Evolutionary conservation across 2,329 filamentous ascomycete genomes (phyloP), one percentile per base, ranked within the genome.

Genomic region (Fusarium goolgardi): DNA sequence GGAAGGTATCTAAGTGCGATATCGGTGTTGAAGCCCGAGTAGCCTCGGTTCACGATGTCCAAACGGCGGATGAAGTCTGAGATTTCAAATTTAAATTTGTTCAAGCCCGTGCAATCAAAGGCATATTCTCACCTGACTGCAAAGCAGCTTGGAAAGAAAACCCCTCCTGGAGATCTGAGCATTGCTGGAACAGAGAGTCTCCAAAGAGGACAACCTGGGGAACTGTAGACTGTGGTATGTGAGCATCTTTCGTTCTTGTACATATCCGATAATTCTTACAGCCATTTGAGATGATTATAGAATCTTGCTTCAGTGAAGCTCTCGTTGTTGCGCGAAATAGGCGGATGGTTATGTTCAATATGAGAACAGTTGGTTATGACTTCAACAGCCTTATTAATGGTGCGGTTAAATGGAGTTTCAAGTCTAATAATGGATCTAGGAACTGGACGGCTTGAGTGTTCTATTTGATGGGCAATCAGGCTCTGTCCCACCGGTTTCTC

Each of bases 11-110:
- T 81, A 59, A 97, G 78, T 13, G 89, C 90, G 77, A 97, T 89
- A 35, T 85, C 84, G 3, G 93, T 94, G 74, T 90, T 97, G 82
- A 95, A 97, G 13, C 95, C 95, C 72, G 88, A 91, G 67, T 96
- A 88, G 7, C 96, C 96, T 44, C 94, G 88, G 78, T 97, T 97
- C 73, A 98, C 82, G 46, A 98, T 88, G 80, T 98, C 96, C 16
- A 96, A 83, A 35, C 89, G 88, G 59, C 95, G 88, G 50, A 88
- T 86, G 75, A 92, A 94, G 58, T 86, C 92, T 95, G 6, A 21
- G 20, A 32, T 25, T 60, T 23, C 55, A 32, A 16, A 59, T 40
- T 67, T 37, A 69, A 58, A 13, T 20, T 16, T 25, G 31, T 20
- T 37, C n/a, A 20, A 21, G 5, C 27, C 13, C 5, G 9, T 25